Evolutionary conservation across 164 flowering plant species (phyloP).

Genomic region (Nymphaea thermarum): DNA sequence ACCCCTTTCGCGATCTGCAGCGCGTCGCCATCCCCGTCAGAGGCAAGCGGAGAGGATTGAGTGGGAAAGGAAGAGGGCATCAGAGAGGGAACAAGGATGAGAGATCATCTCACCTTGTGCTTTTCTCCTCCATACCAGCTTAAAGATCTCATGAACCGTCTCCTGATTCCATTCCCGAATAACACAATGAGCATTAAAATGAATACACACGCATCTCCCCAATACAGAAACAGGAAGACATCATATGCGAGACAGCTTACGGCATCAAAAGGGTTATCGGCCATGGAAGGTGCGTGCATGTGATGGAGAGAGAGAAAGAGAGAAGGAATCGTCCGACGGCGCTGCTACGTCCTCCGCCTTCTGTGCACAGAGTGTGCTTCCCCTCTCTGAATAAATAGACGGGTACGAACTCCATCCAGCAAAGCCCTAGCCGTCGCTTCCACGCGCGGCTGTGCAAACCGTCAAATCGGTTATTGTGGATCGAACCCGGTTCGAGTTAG

Average conservation of each 20-base stretch:
- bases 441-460: no score
- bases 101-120: constrained; percentile 25
- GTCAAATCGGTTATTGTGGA: no score
- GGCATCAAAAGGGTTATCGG: neutral
- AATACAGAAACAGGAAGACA: neutral
- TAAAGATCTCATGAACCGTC: constrained; percentile 60
- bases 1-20: constrained; percentile 40
- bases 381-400: no score
- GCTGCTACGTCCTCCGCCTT: no score
- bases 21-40: neutral
- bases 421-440: no score
- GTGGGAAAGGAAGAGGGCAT: neutral
- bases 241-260: neutral
- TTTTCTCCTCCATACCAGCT: constrained; percentile 50
- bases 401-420: no score
- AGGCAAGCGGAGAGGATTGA: neutral
- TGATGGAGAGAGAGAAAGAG: neutral
- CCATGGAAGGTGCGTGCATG: neutral
- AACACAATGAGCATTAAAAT: neutral
- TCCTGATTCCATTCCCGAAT: constrained; percentile 21
- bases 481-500: no score
- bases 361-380: no score
- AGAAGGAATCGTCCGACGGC: neutral
- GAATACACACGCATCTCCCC: neutral
- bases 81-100: neutral